Evolutionary conservation across 1,284 basidiomycete genomes (phyloP).

Genomic region (Ganoderma resinaceum): DNA sequence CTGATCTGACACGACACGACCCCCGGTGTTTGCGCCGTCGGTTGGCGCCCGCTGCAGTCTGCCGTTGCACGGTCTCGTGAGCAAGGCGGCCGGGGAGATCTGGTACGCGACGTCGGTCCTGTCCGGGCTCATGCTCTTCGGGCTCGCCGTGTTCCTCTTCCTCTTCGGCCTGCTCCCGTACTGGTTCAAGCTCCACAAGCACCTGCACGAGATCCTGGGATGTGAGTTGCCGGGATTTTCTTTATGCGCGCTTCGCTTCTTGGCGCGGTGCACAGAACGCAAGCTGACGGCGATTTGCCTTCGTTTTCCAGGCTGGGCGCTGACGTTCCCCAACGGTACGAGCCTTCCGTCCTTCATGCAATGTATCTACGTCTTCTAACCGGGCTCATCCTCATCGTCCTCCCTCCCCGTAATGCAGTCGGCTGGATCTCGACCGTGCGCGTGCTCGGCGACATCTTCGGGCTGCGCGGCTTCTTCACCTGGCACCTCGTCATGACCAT

Average conservation of each 20-base stretch:
- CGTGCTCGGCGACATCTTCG: constrained; percentile 49
- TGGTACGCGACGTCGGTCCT: constrained; percentile 53
- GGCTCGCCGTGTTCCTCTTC: constrained; percentile 56
- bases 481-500: constrained; percentile 50
- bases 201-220: constrained; percentile 55
- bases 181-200: constrained; percentile 58
- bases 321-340: constrained; percentile 56
- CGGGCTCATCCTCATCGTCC: background rate
- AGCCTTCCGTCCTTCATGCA: background rate
- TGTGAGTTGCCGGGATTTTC: constrained; percentile 42
- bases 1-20: constrained; percentile 20
- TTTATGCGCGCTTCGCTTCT: background rate
- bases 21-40: constrained; percentile 9
- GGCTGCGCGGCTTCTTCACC: constrained; percentile 46
- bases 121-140: constrained; percentile 49
- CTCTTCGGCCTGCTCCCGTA: constrained; percentile 53
- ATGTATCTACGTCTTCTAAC: constrained; percentile 1
- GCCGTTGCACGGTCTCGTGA: constrained; percentile 46
- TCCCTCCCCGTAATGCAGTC: constrained; percentile 37
- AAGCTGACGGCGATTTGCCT: background rate
- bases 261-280: background rate
- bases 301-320: constrained; percentile 46
- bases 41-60: constrained; percentile 40
- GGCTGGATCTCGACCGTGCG: constrained; percentile 55
- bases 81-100: constrained; percentile 52